A percentile compares a stretch with the other conserved stretches of the same genome.
Conservation (phyloP, 805 yeast genomes). For the Wickerhamomyces rabaulensis region DNA sequence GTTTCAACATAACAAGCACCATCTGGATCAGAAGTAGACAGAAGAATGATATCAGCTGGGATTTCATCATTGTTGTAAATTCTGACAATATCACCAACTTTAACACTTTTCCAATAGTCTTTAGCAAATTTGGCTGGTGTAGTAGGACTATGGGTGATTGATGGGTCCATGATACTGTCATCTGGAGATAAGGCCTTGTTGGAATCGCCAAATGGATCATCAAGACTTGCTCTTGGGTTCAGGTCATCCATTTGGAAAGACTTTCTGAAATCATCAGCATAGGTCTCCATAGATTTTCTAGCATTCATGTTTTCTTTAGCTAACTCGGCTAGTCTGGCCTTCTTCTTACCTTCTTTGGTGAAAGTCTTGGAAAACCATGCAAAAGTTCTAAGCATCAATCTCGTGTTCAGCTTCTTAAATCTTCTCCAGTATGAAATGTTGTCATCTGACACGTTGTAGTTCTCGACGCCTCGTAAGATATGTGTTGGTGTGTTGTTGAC, state of each 20-base stretch:
- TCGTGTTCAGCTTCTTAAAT: constrained; percentile 3
- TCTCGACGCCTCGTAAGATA: constrained; percentile 47
- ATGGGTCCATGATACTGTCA: constrained; percentile 50
- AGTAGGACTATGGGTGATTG: constrained; percentile 34
- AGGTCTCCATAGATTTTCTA: constrained; percentile 36
- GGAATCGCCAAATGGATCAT: constrained; percentile 20
- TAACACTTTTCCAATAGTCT: constrained; percentile 58
- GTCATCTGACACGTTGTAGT: constrained; percentile 57
- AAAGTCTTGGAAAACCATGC: constrained; percentile 26
- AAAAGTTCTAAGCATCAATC: neutral
- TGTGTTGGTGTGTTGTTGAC: constrained; percentile 71
- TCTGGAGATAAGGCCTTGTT: constrained; percentile 31
- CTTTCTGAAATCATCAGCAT: constrained; percentile 20
- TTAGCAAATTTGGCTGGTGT: constrained; percentile 24
- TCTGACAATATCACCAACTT: constrained; percentile 70
- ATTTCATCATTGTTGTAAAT: constrained; percentile 71
- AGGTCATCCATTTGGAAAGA: constrained; percentile 25
- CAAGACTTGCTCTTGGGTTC: constrained; percentile 4
- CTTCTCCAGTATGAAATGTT: constrained; percentile 44
- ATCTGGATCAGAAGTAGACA: constrained; percentile 62
- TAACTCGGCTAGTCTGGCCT: constrained; percentile 25
- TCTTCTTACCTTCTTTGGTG: constrained; percentile 32
- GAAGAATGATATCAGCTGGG: constrained; percentile 66
- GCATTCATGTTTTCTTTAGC: constrained; percentile 21
- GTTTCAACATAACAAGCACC: constrained; percentile 72